Evolutionary conservation across 2,329 filamentous ascomycete species (phyloP), one percentile per base, ranked within the genome.

Genomic region (Geosmithia putterillii): DNA sequence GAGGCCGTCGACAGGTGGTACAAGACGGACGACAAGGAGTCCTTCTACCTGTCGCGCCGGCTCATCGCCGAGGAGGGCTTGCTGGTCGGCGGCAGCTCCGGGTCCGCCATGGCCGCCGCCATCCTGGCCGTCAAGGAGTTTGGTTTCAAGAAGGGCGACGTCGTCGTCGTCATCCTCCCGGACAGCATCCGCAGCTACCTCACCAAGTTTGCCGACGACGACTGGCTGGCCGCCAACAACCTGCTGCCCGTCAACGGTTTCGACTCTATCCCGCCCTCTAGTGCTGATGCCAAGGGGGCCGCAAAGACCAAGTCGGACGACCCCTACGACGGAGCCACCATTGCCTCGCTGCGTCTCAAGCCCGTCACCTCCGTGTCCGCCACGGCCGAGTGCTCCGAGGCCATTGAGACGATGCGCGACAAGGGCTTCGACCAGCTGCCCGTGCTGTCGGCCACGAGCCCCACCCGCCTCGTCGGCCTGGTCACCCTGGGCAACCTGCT

Each of bases 161-260:
- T 88, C 1, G 79, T 96, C 0, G 92, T 98, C 22, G 88, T 95
- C 22, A 70, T 98, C 43, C 71, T 95, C 17, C 94, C 92, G 1
- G 92, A 98, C 63, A 95, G 88, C 67, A 96, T 98, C 59, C 78
- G 92, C 57, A 95, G 87, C 65, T 98, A 98, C 63, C 79, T 98
- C 21, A 90, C 84, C 68, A 98, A 98, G 76, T 98, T 98, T 60
- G 88, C 88, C 51, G 92, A 98, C 60, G 94, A 98, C 59, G 92
- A 96, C 69, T 98, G 92, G 94, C 81, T 98, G 44, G 89, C 88
- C 12, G 92, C 92, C 49, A 98, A 98, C 66, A 83, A 90, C 59
- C 85, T 98, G 20, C 75, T 96, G 21, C 78, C 86, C n/a, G 59
- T 65, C 49, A 63, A 65, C 48, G 67, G 63, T 15, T 35, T 73